A percentile compares a stretch with the other conserved stretches of the same genome.
phyloP scores from a whole-genome alignment of 2,329 filamentous ascomycete genomes.

The Diaporthe sp. region DNA sequence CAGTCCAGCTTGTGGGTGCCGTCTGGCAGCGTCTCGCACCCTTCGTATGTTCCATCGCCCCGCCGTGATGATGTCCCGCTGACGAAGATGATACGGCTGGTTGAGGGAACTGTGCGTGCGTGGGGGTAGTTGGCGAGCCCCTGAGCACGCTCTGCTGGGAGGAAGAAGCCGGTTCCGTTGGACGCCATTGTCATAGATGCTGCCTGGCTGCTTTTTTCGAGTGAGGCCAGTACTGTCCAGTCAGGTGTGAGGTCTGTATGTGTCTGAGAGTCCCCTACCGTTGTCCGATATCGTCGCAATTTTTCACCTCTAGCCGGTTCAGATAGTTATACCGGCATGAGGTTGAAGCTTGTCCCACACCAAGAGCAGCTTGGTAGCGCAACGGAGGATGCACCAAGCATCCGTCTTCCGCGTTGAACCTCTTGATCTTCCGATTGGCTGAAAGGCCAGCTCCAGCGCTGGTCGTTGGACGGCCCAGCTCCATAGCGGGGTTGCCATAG shows the following conservation, averaged over 20 bases:
- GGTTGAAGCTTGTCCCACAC: not conserved
- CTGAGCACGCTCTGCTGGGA: slow-evolving; percentile 49
- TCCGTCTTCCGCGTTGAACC: slow-evolving; percentile 37
- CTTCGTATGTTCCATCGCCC: slow-evolving; percentile 51
- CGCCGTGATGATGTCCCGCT: slow-evolving; percentile 52
- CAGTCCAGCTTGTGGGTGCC: slow-evolving; percentile 49
- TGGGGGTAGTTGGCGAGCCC: slow-evolving; percentile 54
- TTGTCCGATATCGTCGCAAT: not conserved
- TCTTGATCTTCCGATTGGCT: slow-evolving; percentile 40
- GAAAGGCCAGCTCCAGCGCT: not conserved
- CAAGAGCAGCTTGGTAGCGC: not conserved
- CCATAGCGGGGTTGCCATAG: slow-evolving; percentile 2
- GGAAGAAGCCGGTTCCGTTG: slow-evolving; percentile 50
- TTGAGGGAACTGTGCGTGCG: slow-evolving; percentile 48
- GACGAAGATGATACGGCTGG: slow-evolving; percentile 48
- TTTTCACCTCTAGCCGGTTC: not conserved
- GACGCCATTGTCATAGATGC: slow-evolving; percentile 39
- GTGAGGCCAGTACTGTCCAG: not conserved
- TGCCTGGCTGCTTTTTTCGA: not conserved
- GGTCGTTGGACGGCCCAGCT: not conserved
- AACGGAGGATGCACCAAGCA: slow-evolving; percentile 16
- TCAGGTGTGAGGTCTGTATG: not conserved
- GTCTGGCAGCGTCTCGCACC: slow-evolving; percentile 46
- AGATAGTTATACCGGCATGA: not conserved
- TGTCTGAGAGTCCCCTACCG: not conserved